Evolutionary conservation across 768 basidiomycete genomes (phyloP), one percentile per base, ranked within the genome.

Genomic region (Lactifluus piperatus): DNA sequence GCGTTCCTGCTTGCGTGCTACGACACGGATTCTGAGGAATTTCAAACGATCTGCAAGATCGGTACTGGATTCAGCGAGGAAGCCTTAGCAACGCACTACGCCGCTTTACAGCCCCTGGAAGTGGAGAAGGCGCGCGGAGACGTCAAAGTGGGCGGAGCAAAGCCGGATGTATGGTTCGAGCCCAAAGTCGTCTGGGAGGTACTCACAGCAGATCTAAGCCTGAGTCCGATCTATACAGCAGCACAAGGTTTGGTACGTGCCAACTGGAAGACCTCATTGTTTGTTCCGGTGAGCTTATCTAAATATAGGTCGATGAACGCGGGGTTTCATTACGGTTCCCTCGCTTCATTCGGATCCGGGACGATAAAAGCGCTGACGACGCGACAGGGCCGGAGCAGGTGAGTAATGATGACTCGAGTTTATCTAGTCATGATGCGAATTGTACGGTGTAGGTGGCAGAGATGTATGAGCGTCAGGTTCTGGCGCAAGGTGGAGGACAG

Each of bases 1-100:
- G 97, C 97, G 13, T 98, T 97, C 82, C 80, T 98, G 24, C 82
- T 99, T 37, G 97, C 97, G 8, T 97, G 95, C 73, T 98, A 93
- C 70, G 97, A 99, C 71, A 77, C 84, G 57, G 97, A 98, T 65
- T 80, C 88, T 20, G 95, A 97, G 71, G 89, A 91, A 69, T 98
- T 81, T 70, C 97, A 99, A 68, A 94, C 94, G 4, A 93, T 98
- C 53, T 98, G 97, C 80, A 99, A 99, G 72, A 97, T 99, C 65
- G 97, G 97, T 9, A 99, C 97, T 0, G 97, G 97, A 1, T 98
- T 99, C 75, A 90, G 88, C 57, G 97, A 99, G 66, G 97, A 98
- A 69, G 79, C 81, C 58, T 72, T 99, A 34, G 84, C 88, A 67
- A 72, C 79, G 16, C 91, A 95, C 67, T 88, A 86, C 71, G 82